These are phyloP conservation scores for Neonectria hederae DNA, from an alignment of 2,329 filamentous ascomycete species.

Conservation along the genomic window DNA sequence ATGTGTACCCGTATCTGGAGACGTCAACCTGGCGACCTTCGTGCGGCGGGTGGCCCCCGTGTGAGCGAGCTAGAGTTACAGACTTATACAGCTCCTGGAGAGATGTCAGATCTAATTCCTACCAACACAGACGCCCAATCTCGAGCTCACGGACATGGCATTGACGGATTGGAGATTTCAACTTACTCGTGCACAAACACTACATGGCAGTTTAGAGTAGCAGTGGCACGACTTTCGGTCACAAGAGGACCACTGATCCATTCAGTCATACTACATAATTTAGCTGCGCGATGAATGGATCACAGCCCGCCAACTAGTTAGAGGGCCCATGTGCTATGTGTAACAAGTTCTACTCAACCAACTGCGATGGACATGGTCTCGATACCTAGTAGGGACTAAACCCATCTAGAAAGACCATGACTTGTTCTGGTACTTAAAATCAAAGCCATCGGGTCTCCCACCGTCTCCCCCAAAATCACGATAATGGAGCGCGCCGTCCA, in stretches of 20 bases:
- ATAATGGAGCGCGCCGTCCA: constrained; percentile 11
- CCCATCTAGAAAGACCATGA: not conserved
- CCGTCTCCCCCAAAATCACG: not conserved
- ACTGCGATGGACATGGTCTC: not conserved
- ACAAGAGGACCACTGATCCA: not conserved
- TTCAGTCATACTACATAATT: not conserved
- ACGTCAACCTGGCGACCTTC: constrained; percentile 1
- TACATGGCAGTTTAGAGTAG: not conserved
- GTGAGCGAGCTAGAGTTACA: constrained; percentile 15
- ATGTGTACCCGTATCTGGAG: not conserved
- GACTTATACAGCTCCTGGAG: not conserved
- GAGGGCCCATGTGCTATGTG: not conserved
- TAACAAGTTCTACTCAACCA: not conserved
- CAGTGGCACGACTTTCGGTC: not conserved
- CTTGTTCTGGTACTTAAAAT: not conserved
- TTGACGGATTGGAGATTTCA: not conserved
- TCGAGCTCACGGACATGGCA: not conserved
- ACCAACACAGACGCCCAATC: constrained; percentile 5
- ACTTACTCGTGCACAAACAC: constrained; percentile 6
- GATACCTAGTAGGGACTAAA: not conserved
- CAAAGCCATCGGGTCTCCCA: constrained; percentile 14
- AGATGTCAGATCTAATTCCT: constrained; percentile 2
- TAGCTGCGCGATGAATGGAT: not conserved
- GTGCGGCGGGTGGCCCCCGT: not conserved
- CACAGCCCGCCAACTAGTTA: not conserved